These are phyloP conservation scores for Penicillium herquei DNA, from an alignment of 495 filamentous ascomycete species.

Conservation along the genomic window DNA sequence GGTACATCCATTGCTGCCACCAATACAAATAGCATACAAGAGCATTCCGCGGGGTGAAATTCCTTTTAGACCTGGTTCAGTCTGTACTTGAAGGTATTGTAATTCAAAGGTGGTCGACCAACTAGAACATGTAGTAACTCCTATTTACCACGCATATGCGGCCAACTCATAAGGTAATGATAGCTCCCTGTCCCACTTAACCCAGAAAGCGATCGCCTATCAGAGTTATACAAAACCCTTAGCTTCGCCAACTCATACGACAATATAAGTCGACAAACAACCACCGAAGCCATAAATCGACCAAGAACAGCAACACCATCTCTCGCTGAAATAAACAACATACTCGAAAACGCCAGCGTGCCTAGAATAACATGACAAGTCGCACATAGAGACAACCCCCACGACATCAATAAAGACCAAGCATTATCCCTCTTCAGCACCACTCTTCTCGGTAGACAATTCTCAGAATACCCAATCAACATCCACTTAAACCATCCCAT, in stretches of 20 bases:
- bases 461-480: background rate
- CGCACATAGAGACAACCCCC: background rate
- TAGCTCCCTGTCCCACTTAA: background rate
- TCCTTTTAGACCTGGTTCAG: no score
- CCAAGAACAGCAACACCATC: background rate
- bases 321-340: conserved; percentile 5
- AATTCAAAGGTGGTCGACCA: no score
- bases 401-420: background rate
- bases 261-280: conserved; percentile 1
- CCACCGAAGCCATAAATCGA: background rate
- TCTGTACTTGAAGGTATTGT: no score
- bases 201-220: background rate
- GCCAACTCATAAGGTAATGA: background rate
- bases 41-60: no score
- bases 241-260: conserved; percentile 4
- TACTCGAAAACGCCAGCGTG: conserved; percentile 2
- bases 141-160: no score
- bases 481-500: no score
- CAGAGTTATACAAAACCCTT: background rate
- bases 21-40: no score
- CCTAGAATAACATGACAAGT: conserved; percentile 1
- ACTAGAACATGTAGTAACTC: no score
- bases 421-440: background rate
- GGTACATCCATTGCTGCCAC: no score
- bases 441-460: background rate